Percentiles rank a stretch among this genome's conserved stretches.
Evolutionary conservation across 768 basidiomycete genomes (phyloP).

Genomic region (Brasilioporus rufonigricans): DNA sequence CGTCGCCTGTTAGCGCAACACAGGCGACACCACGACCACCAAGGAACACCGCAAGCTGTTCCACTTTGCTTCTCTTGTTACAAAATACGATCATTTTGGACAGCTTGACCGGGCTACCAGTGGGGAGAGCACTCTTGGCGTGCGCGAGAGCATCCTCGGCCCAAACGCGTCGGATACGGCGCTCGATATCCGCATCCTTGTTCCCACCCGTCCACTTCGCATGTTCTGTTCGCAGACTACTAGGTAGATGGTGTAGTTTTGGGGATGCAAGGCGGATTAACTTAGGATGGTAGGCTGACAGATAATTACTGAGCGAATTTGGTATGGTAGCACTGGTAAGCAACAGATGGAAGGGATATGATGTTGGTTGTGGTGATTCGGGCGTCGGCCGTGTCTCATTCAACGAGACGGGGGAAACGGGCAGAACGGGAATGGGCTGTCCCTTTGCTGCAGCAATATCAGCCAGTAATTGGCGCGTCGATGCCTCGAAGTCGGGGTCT

Average conservation of each 20-base stretch:
- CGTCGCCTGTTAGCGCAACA: slow-evolving; percentile 63
- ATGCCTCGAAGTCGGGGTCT: slow-evolving; percentile 83
- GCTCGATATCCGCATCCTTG: slow-evolving; percentile 76
- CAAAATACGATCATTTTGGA: slow-evolving; percentile 82
- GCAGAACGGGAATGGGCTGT: slow-evolving; percentile 18
- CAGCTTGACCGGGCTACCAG: slow-evolving; percentile 31
- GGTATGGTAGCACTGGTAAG: slow-evolving; percentile 89
- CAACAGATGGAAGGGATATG: slow-evolving; percentile 78
- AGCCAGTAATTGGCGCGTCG: slow-evolving; percentile 66
- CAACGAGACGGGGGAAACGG: slow-evolving; percentile 19
- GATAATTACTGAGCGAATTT: slow-evolving; percentile 62
- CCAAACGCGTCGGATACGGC: slow-evolving; percentile 72
- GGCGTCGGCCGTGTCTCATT: slow-evolving; percentile 3
- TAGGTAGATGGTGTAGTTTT: slow-evolving; percentile 74
- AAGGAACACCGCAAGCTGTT: slow-evolving; percentile 58
- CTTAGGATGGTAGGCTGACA: slow-evolving; percentile 58
- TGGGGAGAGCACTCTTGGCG: slow-evolving; percentile 23
- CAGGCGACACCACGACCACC: slow-evolving; percentile 58
- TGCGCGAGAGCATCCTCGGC: slow-evolving; percentile 52
- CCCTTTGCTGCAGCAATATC: slow-evolving; percentile 67
- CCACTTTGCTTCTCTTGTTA: slow-evolving; percentile 71
- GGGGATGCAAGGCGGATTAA: slow-evolving; percentile 79
- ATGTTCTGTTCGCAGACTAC: slow-evolving; percentile 67
- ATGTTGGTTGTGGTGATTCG: slow-evolving; percentile 15
- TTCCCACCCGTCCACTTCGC: slow-evolving; percentile 77